These are phyloP conservation scores for Alternaria arborescens DNA, from an alignment of 2,329 filamentous ascomycete species.

Conservation along the genomic window DNA sequence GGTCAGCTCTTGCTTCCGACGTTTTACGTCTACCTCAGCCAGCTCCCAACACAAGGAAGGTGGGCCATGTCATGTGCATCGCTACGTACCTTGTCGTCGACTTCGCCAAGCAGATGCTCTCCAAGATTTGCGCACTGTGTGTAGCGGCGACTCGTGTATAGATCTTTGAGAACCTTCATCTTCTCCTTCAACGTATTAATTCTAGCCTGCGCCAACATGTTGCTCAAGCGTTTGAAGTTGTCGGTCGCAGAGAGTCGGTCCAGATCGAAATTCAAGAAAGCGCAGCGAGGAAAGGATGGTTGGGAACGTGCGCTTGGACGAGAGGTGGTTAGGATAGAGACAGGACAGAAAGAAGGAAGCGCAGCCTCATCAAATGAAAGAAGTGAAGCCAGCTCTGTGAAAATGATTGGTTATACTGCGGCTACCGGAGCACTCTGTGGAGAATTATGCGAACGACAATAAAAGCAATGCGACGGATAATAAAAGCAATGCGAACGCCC, in stretches of 20 bases:
- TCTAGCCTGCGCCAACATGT: constrained; percentile 26
- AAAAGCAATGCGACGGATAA: constrained; percentile 17
- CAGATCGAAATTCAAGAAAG: constrained; percentile 13
- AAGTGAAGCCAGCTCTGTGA: constrained; percentile 14
- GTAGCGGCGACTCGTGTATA: constrained; percentile 48
- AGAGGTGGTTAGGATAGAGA: not conserved
- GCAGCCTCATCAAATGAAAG: constrained; percentile 12
- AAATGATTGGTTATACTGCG: not conserved
- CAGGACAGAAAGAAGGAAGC: constrained; percentile 2
- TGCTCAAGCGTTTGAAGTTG: constrained; percentile 7
- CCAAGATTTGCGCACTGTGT: constrained; percentile 46
- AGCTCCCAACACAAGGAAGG: not conserved
- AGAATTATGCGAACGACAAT: not conserved
- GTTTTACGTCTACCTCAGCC: not conserved
- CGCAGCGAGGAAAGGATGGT: constrained; percentile 3
- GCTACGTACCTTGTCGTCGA: constrained; percentile 32
- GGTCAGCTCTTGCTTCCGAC: constrained; percentile 5
- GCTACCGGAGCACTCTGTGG: constrained; percentile 12
- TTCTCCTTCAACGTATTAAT: constrained; percentile 35
- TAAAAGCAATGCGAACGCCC: constrained; percentile 10
- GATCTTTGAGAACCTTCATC: constrained; percentile 40
- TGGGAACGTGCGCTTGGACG: constrained; percentile 11
- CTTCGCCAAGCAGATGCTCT: constrained; percentile 33
- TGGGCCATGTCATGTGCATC: not conserved
- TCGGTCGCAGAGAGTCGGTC: constrained; percentile 8